These are phyloP conservation scores for Phytopythium boreale DNA, from an alignment of 352 stramenopile genomes.

Conservation along the genomic window DNA sequence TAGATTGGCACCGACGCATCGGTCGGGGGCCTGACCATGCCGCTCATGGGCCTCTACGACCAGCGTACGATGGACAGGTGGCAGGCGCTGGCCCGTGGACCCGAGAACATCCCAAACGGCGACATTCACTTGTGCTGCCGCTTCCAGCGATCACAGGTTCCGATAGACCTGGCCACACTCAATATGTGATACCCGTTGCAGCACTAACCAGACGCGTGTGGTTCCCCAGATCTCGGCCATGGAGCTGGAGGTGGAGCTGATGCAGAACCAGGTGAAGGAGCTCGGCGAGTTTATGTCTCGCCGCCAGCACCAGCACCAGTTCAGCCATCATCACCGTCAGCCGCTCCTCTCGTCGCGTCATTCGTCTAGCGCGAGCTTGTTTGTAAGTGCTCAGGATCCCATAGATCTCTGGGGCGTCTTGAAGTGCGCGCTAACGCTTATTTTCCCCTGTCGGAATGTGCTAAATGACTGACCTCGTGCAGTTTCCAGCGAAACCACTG, in stretches of 20 bases:
- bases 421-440: neutral
- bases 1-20: constrained; percentile 42
- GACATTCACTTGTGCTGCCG: constrained; percentile 44
- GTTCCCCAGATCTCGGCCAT: constrained; percentile 39
- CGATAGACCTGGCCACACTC: neutral
- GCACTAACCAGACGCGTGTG: neutral
- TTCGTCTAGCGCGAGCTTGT: constrained; percentile 3
- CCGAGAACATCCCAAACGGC: constrained; percentile 24
- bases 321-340: constrained; percentile 5
- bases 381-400: neutral
- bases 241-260: constrained; percentile 47
- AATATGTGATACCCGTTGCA: neutral
- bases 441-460: neutral
- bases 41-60: constrained; percentile 44
- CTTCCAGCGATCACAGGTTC: constrained; percentile 49
- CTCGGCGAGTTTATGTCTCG: constrained; percentile 48
- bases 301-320: constrained; percentile 41
- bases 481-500: constrained; percentile 26
- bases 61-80: constrained; percentile 45
- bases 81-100: constrained; percentile 31
- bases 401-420: neutral
- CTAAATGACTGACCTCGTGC: neutral
- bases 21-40: constrained; percentile 33
- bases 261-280: constrained; percentile 63
- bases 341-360: constrained; percentile 8